phyloP scores from a whole-genome alignment of 202 grass and related monocot species.

The Panicum virgatum region DNA sequence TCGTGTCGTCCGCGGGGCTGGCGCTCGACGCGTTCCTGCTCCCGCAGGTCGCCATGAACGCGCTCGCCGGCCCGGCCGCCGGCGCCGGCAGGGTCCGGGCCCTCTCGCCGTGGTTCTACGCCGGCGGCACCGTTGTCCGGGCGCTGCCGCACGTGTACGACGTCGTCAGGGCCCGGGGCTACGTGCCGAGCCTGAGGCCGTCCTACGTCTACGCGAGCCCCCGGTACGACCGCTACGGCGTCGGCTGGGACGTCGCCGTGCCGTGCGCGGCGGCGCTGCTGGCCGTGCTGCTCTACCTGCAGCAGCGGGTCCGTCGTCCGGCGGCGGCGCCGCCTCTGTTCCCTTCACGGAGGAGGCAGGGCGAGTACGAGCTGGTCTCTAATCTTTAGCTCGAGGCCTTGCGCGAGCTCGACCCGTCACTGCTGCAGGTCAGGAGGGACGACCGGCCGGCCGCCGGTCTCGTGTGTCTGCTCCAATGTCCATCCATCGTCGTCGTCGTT shows the following conservation, averaged over 20 bases:
- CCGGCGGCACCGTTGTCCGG: conserved; percentile 45
- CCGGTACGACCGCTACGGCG: conserved; percentile 37
- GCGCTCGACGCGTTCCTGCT: conserved; percentile 58
- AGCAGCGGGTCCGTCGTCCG: conserved; percentile 44
- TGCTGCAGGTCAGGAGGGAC: neutral
- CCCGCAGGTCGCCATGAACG: conserved; percentile 55
- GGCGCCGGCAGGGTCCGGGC: neutral
- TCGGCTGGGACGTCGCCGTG: conserved; percentile 58
- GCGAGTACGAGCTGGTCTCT: conserved; percentile 27
- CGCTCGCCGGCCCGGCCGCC: neutral
- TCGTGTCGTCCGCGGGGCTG: conserved; percentile 51
- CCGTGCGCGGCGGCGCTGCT: conserved; percentile 48
- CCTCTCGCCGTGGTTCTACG: conserved; percentile 50
- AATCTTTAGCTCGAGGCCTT: neutral
- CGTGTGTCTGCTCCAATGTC: neutral
- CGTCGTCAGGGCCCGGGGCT: conserved; percentile 33
- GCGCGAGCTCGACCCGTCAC: too few relatives aligned
- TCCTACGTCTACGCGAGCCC: conserved; percentile 57
- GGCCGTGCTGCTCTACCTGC: conserved; percentile 46
- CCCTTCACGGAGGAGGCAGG: neutral
- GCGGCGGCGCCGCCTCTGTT: conserved; percentile 21
- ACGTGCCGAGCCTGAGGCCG: conserved; percentile 26
- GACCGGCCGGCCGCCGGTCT: too few relatives aligned
- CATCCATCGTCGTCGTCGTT: neutral
- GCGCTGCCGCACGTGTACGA: conserved; percentile 62